Evolutionary conservation across 2,329 filamentous ascomycete species (phyloP), one percentile per base, ranked within the genome.

Genomic region (Alternaria dauci): DNA sequence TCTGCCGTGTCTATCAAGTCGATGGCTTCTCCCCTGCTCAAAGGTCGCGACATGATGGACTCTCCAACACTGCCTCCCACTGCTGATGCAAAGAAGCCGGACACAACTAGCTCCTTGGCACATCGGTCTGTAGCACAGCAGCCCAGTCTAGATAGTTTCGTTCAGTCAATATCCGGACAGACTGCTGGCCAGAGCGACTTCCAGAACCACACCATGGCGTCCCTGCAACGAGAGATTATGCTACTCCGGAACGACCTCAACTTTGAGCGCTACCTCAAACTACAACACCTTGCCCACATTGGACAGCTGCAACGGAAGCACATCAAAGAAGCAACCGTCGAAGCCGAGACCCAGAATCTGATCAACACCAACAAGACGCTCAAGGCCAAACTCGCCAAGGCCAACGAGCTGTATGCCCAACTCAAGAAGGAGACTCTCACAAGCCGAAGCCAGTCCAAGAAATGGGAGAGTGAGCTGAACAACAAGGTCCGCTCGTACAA

Each of bases 241-340:
- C 80, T 94, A 2, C 78, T 95, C 11, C 88, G 90, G 44, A 95
- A 94, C 63, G 91, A 95, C 69, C 82, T 95, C 43, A 91, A 91
- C 66, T 95, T 94, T 71, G 92, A 95, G 76, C 85, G 91, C 26
- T 94, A 93, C 76, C 85, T 94, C 70, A 94, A 94, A 74, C 88
- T 93, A 65, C 92, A 95, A 71, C 92, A 94, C 75, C 87, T 94
- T 66, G 87, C 89, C 2, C 91, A 94, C 60, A 94, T 95, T 72
- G 91, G 91, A 1, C 90, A 92, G 71, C 80, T 95, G 42, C 89
- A 91, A 67, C 85, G 91, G 14, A 88, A 89, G 63, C 89, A 93
- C 59, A 87, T 94, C 65, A 87, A 87, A 65, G 90, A 94, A 75
- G 91, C 91, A 8, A 90, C 91, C 2, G 90, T 88, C 1, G 92